These are phyloP conservation scores for Paecilomyces niveus DNA, from an alignment of 2,329 filamentous ascomycete genomes.

Conservation along the genomic window DNA sequence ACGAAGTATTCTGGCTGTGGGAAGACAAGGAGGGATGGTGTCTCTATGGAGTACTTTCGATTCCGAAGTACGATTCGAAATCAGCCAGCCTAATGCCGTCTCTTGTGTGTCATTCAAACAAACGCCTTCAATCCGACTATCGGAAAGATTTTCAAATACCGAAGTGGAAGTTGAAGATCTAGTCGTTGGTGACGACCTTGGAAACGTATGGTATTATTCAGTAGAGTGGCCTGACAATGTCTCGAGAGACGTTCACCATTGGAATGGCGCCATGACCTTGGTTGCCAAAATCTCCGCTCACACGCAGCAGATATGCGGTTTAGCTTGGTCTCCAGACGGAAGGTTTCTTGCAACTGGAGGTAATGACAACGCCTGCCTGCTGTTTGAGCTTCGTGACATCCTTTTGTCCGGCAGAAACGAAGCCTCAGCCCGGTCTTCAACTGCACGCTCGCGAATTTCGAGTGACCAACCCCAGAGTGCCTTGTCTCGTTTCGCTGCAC, in stretches of 20 bases:
- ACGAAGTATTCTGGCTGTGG: slow-evolving; percentile 76
- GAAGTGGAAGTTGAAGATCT: slow-evolving; percentile 70
- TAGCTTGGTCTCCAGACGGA: slow-evolving; percentile 79
- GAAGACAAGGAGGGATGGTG: slow-evolving; percentile 68
- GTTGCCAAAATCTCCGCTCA: slow-evolving; percentile 72
- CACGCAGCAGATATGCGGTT: slow-evolving; percentile 81
- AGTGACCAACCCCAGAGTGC: slow-evolving; percentile 6
- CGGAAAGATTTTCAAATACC: slow-evolving; percentile 40
- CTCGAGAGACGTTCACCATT: slow-evolving; percentile 60
- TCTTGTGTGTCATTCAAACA: slow-evolving; percentile 80
- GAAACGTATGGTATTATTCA: slow-evolving; percentile 79
- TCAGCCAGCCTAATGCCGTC: slow-evolving; percentile 63
- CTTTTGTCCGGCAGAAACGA: slow-evolving; percentile 20
- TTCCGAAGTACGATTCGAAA: slow-evolving; percentile 63
- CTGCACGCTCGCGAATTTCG: background rate
- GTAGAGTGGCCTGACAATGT: slow-evolving; percentile 66
- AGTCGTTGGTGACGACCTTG: slow-evolving; percentile 75
- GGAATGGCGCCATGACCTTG: slow-evolving; percentile 71
- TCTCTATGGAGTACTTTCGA: slow-evolving; percentile 68
- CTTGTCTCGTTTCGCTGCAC: slow-evolving; percentile 15
- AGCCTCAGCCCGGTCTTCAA: background rate
- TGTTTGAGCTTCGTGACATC: slow-evolving; percentile 65
- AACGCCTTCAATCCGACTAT: slow-evolving; percentile 44
- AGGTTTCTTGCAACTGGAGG: slow-evolving; percentile 76
- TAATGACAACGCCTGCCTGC: slow-evolving; percentile 82